Evolutionary conservation across 164 flowering plant genomes (phyloP).

Genomic region (Protea cynaroides): DNA sequence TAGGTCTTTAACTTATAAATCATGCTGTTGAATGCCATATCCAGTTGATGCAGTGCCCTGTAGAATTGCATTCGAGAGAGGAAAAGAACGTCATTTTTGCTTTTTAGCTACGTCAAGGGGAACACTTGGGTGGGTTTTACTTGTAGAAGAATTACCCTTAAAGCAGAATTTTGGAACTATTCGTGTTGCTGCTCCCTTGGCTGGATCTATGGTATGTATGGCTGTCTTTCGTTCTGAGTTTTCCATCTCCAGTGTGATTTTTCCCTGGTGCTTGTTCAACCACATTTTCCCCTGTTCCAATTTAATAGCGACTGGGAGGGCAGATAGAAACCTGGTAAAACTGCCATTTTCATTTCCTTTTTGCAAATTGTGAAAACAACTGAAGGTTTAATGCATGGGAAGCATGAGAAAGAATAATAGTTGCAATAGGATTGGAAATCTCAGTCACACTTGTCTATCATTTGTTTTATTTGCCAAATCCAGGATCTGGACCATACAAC

Average conservation of each 20-base stretch:
- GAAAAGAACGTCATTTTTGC: conserved; percentile 85
- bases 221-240: not conserved
- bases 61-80: conserved; percentile 93
- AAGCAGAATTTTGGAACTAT: conserved; percentile 55
- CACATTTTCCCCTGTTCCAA: not conserved
- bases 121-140: conserved; percentile 76
- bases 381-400: too few species aligned
- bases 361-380: not conserved
- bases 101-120: conserved; percentile 68
- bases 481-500: too few species aligned
- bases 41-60: conserved; percentile 94
- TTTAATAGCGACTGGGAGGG: not conserved
- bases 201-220: conserved; percentile 74
- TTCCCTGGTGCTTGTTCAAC: not conserved
- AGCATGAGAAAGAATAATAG: too few species aligned
- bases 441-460: too few species aligned
- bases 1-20: not conserved
- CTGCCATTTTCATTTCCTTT: not conserved
- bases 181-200: conserved; percentile 82
- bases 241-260: not conserved
- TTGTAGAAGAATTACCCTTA: conserved; percentile 70
- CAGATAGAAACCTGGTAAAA: not conserved
- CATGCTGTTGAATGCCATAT: conserved; percentile 16
- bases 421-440: too few species aligned
- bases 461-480: too few species aligned